phyloP scores from a whole-genome alignment of 345 rosid genomes.

The Excoecaria agallocha region DNA sequence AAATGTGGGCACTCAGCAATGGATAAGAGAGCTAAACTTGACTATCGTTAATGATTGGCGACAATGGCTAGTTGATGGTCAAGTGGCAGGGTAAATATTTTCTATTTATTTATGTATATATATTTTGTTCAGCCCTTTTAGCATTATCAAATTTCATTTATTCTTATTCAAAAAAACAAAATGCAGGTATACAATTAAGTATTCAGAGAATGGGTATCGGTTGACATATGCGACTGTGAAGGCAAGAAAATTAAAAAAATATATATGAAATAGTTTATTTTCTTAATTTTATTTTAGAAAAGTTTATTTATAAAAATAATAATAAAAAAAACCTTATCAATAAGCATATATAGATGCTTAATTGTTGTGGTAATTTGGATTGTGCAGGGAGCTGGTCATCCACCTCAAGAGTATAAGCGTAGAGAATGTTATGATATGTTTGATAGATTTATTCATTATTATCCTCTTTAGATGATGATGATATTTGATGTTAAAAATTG shows the following conservation, averaged over 20 bases:
- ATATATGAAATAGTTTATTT: too few relatives aligned
- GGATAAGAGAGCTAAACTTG: constrained; percentile 33
- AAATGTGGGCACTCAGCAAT: constrained; percentile 29
- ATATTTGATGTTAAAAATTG: neutral
- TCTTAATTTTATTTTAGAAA: too few relatives aligned
- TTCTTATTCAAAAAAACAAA: neutral
- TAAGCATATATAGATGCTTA: neutral
- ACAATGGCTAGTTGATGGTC: constrained; percentile 45
- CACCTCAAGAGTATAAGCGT: constrained; percentile 34
- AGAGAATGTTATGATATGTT: constrained; percentile 28
- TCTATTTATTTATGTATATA: neutral
- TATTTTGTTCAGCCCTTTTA: neutral
- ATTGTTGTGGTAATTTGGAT: neutral
- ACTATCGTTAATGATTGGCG: constrained; percentile 26
- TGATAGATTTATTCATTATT: constrained; percentile 23
- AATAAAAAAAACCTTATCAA: neutral
- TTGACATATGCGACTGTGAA: constrained; percentile 31
- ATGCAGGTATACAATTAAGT: constrained; percentile 16
- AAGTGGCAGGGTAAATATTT: constrained; percentile 35
- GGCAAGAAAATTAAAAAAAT: constrained; percentile 12
- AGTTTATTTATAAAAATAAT: too few relatives aligned
- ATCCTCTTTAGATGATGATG: constrained; percentile 1
- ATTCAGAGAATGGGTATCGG: neutral
- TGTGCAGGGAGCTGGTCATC: constrained; percentile 35
- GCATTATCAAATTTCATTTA: neutral